phyloP scores from a whole-genome alignment of 768 basidiomycete genomes.

The Rubroboletus satanas region DNA sequence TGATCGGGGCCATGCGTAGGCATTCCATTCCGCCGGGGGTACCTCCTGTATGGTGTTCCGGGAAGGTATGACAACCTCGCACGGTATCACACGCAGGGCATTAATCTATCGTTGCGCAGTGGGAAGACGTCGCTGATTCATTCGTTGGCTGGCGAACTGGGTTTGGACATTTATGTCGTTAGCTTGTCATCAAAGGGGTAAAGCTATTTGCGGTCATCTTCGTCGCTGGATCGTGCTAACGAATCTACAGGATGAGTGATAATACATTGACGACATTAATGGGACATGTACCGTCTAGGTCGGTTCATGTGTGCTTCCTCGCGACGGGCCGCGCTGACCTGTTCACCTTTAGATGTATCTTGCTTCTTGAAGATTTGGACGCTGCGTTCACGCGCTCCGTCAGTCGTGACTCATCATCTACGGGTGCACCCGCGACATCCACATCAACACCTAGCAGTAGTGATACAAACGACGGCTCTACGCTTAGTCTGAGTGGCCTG shows the following conservation, averaged over 20 bases:
- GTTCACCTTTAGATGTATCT: slow-evolving; percentile 61
- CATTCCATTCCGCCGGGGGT: slow-evolving; percentile 85
- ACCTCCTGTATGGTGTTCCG: slow-evolving; percentile 80
- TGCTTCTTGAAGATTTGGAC: slow-evolving; percentile 91
- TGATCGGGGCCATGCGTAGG: slow-evolving; percentile 41
- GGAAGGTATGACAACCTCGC: slow-evolving; percentile 53
- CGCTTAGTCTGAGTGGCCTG: slow-evolving; percentile 79
- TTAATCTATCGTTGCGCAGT: slow-evolving; percentile 36
- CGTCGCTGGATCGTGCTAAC: slow-evolving; percentile 8
- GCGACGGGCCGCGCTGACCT: slow-evolving; percentile 14
- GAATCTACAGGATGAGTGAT: slow-evolving; percentile 72
- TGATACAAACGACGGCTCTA: slow-evolving; percentile 69
- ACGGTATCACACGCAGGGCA: slow-evolving; percentile 1
- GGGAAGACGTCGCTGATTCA: slow-evolving; percentile 87
- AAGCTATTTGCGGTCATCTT: slow-evolving; percentile 17
- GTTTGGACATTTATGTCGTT: slow-evolving; percentile 88
- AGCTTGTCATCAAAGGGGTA: slow-evolving; percentile 86
- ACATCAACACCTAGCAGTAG: slow-evolving; percentile 39
- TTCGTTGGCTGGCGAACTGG: slow-evolving; percentile 78
- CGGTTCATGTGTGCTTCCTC: slow-evolving; percentile 10
- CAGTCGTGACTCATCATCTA: slow-evolving; percentile 76
- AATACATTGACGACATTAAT: slow-evolving; percentile 83
- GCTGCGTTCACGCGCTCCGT: slow-evolving; percentile 88
- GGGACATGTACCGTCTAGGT: slow-evolving; percentile 86
- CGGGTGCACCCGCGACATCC: slow-evolving; percentile 60